These are phyloP conservation scores for Fragilaria crotonensis DNA, from an alignment of 108 stramenopile genomes.

Conservation along the genomic window DNA sequence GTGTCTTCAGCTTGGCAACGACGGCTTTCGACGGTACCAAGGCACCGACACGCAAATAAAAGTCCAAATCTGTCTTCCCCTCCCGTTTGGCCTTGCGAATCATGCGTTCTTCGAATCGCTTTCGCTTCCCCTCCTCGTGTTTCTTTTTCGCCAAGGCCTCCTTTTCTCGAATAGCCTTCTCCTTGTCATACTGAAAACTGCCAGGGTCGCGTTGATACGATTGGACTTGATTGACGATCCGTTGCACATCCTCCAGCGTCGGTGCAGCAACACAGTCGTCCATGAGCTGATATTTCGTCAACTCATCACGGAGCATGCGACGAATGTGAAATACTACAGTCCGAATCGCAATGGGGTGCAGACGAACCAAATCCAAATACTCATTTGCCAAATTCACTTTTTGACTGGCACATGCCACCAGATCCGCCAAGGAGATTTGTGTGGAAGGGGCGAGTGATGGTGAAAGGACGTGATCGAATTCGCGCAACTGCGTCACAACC, in stretches of 20 bases:
- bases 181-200: conserved; percentile 67
- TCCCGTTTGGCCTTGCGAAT: conserved; percentile 92
- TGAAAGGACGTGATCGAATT: too few relatives aligned
- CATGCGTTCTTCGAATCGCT: conserved; percentile 86
- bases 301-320: conserved; percentile 65
- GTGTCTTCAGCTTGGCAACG: conserved; percentile 34
- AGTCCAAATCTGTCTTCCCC: conserved; percentile 59
- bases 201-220: conserved; percentile 48
- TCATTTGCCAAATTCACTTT: conserved; percentile 57
- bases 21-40: conserved; percentile 56
- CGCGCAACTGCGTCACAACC: too few relatives aligned
- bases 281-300: conserved; percentile 77
- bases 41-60: conserved; percentile 76
- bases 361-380: conserved; percentile 58
- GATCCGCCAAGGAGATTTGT: conserved; percentile 38
- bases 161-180: conserved; percentile 57
- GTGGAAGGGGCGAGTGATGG: too few relatives aligned
- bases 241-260: conserved; percentile 46
- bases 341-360: conserved; percentile 72
- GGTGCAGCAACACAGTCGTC: conserved; percentile 69
- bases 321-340: conserved; percentile 83
- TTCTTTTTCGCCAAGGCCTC: conserved; percentile 59
- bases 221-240: conserved; percentile 40
- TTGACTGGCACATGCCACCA: conserved; percentile 28
- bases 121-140: conserved; percentile 80